phyloP scores from a whole-genome alignment of 805 yeast species.

The Crinitomyces ghanaensis region DNA sequence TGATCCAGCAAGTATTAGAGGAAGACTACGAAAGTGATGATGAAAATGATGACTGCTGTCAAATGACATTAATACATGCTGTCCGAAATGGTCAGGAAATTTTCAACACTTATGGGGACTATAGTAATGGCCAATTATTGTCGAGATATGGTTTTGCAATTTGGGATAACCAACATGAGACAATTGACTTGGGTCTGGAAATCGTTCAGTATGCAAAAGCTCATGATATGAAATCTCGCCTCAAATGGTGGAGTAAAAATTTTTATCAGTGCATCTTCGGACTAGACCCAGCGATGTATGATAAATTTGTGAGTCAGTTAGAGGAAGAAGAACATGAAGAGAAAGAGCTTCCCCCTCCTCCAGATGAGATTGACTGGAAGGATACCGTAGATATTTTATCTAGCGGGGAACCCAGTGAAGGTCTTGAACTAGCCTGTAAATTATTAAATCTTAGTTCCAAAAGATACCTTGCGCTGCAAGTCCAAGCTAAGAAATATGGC shows the following conservation, averaged over 20 bases:
- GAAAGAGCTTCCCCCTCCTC: slow-evolving; percentile 6
- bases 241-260: slow-evolving; percentile 37
- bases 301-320: slow-evolving; percentile 11
- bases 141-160: slow-evolving; percentile 72
- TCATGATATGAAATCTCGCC: slow-evolving; percentile 16
- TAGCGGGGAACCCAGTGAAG: slow-evolving; percentile 13
- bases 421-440: slow-evolving; percentile 8
- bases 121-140: slow-evolving; percentile 51
- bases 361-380: slow-evolving; percentile 13
- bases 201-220: slow-evolving; percentile 28
- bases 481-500: slow-evolving; percentile 13
- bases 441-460: slow-evolving; percentile 13
- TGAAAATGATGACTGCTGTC: slow-evolving; percentile 44
- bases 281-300: slow-evolving; percentile 16
- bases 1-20: slow-evolving; percentile 16
- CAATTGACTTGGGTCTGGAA: slow-evolving; percentile 47
- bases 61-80: slow-evolving; percentile 39
- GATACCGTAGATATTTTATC: slow-evolving; percentile 12
- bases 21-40: slow-evolving; percentile 21
- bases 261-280: slow-evolving; percentile 30
- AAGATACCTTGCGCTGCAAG: slow-evolving; percentile 10
- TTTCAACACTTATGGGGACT: slow-evolving; percentile 74
- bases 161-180: slow-evolving; percentile 42
- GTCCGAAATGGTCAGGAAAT: slow-evolving; percentile 47
- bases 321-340: slow-evolving; percentile 7